These are phyloP conservation scores for Lipomyces yamanashiensis DNA, from an alignment of 805 yeast genomes.

Conservation along the genomic window DNA sequence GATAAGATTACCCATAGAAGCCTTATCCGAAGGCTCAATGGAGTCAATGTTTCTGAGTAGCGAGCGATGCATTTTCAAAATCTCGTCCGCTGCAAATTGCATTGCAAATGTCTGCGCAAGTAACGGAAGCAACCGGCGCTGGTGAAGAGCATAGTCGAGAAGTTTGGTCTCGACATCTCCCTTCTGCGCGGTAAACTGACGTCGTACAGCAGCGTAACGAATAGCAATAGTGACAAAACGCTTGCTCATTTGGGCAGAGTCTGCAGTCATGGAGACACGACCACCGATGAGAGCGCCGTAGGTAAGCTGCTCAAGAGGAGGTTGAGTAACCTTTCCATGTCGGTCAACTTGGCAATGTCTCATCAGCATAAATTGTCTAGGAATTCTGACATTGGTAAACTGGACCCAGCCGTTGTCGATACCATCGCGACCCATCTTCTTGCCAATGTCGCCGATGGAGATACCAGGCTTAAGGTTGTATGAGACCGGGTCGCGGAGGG, in stretches of 20 bases:
- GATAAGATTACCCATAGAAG: constrained; percentile 57
- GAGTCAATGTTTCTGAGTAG: constrained; percentile 57
- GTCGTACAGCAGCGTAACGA: constrained; percentile 86
- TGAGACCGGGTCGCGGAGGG: constrained; percentile 69
- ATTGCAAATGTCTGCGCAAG: constrained; percentile 78
- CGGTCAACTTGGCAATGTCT: constrained; percentile 73
- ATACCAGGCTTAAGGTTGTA: constrained; percentile 80
- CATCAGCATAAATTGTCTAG: constrained; percentile 80
- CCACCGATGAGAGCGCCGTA: constrained; percentile 88
- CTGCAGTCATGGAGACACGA: constrained; percentile 86
- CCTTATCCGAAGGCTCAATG: constrained; percentile 50
- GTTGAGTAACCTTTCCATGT: constrained; percentile 73
- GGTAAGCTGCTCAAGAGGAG: constrained; percentile 86
- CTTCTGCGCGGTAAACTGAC: constrained; percentile 69
- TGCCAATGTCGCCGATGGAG: constrained; percentile 87
- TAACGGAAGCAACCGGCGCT: constrained; percentile 83
- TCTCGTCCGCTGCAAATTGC: constrained; percentile 69
- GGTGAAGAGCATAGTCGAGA: constrained; percentile 87
- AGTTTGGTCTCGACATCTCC: constrained; percentile 67
- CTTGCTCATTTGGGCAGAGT: constrained; percentile 79
- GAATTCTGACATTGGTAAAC: constrained; percentile 80
- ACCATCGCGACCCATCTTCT: constrained; percentile 95
- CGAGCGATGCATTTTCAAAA: constrained; percentile 56
- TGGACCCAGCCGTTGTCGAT: constrained; percentile 98
- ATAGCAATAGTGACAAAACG: constrained; percentile 82